Conservation (phyloP, 495 filamentous ascomycete genomes). For the Xanthoparmelia taractica region DNA sequence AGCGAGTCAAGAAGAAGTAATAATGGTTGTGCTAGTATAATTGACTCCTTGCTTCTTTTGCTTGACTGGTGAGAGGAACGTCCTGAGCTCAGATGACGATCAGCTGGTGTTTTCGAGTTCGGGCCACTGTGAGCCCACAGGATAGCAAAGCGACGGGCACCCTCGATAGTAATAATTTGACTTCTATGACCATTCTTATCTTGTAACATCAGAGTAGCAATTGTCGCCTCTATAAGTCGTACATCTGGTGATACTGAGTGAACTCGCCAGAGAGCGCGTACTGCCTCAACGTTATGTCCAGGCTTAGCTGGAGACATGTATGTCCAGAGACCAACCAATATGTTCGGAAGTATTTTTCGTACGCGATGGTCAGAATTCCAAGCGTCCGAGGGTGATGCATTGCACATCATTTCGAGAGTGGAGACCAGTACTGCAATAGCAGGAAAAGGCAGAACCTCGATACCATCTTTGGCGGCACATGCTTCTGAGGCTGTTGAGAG, state of each 20-base stretch:
- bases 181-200: conserved; percentile 38
- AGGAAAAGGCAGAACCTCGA: conserved; percentile 6
- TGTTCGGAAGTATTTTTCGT: conserved; percentile 28
- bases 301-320: conserved; percentile 73
- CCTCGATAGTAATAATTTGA: conserved; percentile 36
- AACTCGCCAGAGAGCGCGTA: conserved; percentile 76
- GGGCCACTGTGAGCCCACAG: conserved; percentile 70
- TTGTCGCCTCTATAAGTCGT: conserved; percentile 66
- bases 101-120: neutral
- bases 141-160: conserved; percentile 58
- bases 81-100: conserved; percentile 20
- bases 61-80: conserved; percentile 37
- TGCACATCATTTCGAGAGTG: conserved; percentile 44
- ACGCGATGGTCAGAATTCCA: conserved; percentile 22
- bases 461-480: neutral
- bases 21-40: conserved; percentile 73
- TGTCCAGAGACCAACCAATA: conserved; percentile 67
- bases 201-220: conserved; percentile 64
- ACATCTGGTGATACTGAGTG: conserved; percentile 56
- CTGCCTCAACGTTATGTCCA: conserved; percentile 88
- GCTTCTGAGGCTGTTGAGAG: conserved; percentile 11
- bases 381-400: neutral
- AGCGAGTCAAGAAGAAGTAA: conserved; percentile 78
- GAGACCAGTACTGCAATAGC: conserved; percentile 47
- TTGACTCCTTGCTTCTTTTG: conserved; percentile 33